These are phyloP conservation scores for Chaetomium olivaceum DNA, from an alignment of 2,329 filamentous ascomycete genomes.

Conservation along the genomic window DNA sequence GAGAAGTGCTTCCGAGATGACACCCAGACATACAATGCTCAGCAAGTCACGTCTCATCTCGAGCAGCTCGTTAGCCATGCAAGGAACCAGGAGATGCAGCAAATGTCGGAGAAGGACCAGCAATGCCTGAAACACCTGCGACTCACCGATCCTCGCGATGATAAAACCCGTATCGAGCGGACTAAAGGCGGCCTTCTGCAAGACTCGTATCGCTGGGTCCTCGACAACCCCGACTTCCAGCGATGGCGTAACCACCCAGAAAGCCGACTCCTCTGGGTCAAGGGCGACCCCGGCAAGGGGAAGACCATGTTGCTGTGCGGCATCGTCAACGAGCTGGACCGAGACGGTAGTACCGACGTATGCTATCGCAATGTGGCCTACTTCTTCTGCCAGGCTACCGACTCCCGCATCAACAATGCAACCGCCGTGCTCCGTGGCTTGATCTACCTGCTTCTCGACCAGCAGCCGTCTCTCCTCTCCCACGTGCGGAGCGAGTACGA, in stretches of 20 bases:
- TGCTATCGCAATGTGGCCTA: conserved; percentile 25
- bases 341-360: not conserved
- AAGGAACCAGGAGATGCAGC: not conserved
- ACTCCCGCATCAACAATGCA: conserved; percentile 33
- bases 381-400: conserved; percentile 39
- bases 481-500: conserved; percentile 36
- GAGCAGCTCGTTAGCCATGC: conserved; percentile 19
- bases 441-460: conserved; percentile 35
- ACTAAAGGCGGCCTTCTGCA: conserved; percentile 39
- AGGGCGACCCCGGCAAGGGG: conserved; percentile 42
- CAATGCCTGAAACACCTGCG: not conserved
- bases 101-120: conserved; percentile 10
- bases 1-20: conserved; percentile 30
- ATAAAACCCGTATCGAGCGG: conserved; percentile 41
- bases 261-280: conserved; percentile 25
- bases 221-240: conserved; percentile 10
- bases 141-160: conserved; percentile 35
- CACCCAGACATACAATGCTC: conserved; percentile 10
- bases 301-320: conserved; percentile 48
- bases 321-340: conserved; percentile 40
- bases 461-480: conserved; percentile 39
- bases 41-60: conserved; percentile 17
- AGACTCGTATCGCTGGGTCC: conserved; percentile 41
- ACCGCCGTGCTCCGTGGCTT: conserved; percentile 39
- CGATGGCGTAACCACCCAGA: conserved; percentile 31